Conservation (phyloP, 768 basidiomycete genomes). For the Suillus occidentalis region DNA sequence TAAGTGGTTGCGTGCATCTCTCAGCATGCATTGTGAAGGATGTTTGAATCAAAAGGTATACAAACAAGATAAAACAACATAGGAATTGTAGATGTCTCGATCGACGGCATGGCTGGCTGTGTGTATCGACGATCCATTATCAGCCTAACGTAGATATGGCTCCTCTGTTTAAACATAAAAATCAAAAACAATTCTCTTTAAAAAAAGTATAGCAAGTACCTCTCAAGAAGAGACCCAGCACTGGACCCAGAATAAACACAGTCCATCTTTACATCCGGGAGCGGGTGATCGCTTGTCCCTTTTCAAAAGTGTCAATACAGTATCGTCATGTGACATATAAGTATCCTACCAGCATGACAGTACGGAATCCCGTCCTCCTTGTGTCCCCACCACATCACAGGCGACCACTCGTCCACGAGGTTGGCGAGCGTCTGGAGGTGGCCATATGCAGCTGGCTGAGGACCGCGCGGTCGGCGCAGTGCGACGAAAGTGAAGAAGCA, state of each 20-base stretch:
- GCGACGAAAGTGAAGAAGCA: constrained; percentile 16
- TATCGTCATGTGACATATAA: no score
- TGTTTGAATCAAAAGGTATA: background rate
- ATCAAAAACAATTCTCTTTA: background rate
- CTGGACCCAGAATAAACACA: constrained; percentile 1
- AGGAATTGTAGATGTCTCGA: background rate
- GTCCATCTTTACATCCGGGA: no score
- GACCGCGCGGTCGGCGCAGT: constrained; percentile 4
- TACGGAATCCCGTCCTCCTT: no score
- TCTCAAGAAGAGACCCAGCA: no score
- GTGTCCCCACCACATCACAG: no score
- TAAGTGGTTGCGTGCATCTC: no score
- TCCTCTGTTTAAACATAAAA: background rate
- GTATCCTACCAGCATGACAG: no score
- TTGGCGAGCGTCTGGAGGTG: constrained; percentile 22
- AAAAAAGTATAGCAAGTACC: no score
- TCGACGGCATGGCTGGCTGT: background rate
- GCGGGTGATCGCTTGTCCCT: no score
- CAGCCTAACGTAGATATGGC: background rate
- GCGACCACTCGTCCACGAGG: no score
- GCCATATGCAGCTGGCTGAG: constrained; percentile 19
- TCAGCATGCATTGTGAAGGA: no score
- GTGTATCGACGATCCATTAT: background rate
- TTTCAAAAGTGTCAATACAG: no score
- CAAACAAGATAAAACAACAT: background rate